phyloP scores from a whole-genome alignment of 768 basidiomycete species.

The Psilocybe azurescens region DNA sequence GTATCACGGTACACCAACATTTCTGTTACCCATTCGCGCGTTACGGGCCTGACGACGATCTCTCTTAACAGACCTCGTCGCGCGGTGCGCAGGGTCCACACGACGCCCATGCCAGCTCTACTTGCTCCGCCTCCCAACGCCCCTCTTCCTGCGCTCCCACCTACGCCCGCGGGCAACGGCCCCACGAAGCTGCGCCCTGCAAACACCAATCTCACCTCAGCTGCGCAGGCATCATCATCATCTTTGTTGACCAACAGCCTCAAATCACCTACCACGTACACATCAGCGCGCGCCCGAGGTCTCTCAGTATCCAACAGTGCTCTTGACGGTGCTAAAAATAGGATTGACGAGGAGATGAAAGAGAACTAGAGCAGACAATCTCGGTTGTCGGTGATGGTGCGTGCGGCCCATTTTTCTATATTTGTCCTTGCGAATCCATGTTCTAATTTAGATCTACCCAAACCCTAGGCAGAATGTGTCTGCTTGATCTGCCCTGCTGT shows the following conservation, averaged over 20 bases:
- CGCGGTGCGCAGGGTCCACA: slow-evolving; percentile 38
- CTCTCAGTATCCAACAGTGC: slow-evolving; percentile 36
- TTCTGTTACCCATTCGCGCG: not conserved
- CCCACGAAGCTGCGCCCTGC: slow-evolving; percentile 16
- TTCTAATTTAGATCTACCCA: not conserved
- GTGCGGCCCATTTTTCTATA: not conserved
- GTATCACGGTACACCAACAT: slow-evolving; percentile 21
- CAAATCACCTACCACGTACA: slow-evolving; percentile 9
- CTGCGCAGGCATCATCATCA: not conserved
- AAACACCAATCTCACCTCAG: slow-evolving; percentile 7
- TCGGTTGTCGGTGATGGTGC: not conserved
- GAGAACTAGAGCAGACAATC: slow-evolving; percentile 19
- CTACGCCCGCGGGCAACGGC: not conserved
- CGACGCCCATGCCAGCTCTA: slow-evolving; percentile 36
- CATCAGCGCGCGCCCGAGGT: slow-evolving; percentile 33
- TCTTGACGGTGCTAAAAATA: slow-evolving; percentile 28
- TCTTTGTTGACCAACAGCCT: not conserved
- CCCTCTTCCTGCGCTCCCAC: slow-evolving; percentile 42
- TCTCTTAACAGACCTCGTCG: slow-evolving; percentile 41
- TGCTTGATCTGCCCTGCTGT: not conserved
- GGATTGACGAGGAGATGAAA: slow-evolving; percentile 48
- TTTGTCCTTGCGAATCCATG: not conserved
- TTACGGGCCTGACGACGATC: slow-evolving; percentile 2
- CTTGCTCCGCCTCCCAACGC: slow-evolving; percentile 44
- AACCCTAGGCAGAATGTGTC: not conserved